Conservation (phyloP, 768 basidiomycete genomes). For the Neoboletus magnificus region DNA sequence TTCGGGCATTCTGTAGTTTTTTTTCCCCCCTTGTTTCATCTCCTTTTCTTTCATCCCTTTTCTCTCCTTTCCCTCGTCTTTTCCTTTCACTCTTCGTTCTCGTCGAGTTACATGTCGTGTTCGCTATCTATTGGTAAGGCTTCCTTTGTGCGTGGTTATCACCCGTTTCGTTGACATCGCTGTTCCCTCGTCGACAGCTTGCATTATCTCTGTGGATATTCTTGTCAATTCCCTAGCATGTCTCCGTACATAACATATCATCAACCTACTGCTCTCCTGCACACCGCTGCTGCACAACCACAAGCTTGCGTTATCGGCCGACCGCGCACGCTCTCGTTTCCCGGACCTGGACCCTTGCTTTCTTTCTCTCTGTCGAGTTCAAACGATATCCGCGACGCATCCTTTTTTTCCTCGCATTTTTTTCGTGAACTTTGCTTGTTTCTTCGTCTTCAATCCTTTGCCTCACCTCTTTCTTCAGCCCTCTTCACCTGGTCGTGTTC, state of each 20-base stretch:
- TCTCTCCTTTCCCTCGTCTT: not conserved
- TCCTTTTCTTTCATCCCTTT: not conserved
- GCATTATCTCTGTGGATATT: conserved; percentile 33
- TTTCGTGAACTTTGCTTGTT: too few species aligned
- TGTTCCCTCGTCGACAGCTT: conserved; percentile 9
- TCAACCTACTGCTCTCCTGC: conserved; percentile 20
- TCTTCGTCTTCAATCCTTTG: too few species aligned
- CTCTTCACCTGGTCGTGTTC: not conserved
- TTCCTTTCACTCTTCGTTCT: not conserved
- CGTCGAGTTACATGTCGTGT: conserved; percentile 11
- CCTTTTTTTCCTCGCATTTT: too few species aligned
- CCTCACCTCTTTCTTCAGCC: too few species aligned
- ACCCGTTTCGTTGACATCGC: not conserved
- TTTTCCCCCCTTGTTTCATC: not conserved
- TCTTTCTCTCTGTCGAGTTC: not conserved
- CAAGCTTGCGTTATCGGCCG: not conserved
- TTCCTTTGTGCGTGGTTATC: not conserved
- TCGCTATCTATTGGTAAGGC: conserved; percentile 29
- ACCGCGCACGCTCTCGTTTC: not conserved
- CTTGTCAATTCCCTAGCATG: conserved; percentile 20
- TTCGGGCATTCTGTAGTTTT: conserved; percentile 67
- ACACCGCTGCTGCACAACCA: not conserved
- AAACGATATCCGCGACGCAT: not conserved
- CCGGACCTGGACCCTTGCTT: not conserved
- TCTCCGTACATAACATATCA: conserved; percentile 26